Percentiles rank a stretch among this genome's conserved stretches.
These are phyloP conservation scores for Fusarium haematococcum DNA, from an alignment of 2,329 filamentous ascomycete species.

Conservation along the genomic window DNA sequence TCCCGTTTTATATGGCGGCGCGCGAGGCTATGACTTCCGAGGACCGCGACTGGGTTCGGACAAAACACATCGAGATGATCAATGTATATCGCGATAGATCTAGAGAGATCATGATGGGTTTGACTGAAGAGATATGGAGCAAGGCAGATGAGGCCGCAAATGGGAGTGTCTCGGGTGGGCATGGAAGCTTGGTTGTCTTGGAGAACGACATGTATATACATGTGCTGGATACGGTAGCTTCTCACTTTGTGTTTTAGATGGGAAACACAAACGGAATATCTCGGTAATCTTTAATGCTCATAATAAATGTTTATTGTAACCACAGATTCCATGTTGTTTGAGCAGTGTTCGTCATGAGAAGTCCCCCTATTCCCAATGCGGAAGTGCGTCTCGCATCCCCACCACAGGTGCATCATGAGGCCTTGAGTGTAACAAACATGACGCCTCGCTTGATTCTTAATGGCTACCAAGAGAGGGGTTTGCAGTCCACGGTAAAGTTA, in stretches of 20 bases:
- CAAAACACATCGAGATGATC: conserved; percentile 12
- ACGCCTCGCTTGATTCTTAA: neutral
- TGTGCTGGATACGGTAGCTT: neutral
- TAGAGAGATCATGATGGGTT: conserved; percentile 13
- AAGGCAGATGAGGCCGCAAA: neutral
- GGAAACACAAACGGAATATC: neutral
- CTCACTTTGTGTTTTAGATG: neutral
- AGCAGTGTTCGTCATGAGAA: neutral
- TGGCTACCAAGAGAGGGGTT: neutral
- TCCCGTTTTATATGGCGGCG: neutral
- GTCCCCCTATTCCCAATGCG: conserved; percentile 3
- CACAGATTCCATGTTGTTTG: neutral
- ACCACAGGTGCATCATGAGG: conserved; percentile 10
- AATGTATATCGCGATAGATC: conserved; percentile 3
- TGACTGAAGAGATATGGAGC: conserved; percentile 18
- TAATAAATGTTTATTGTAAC: neutral
- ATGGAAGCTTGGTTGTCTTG: neutral
- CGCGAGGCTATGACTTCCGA: neutral
- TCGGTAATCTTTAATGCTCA: neutral
- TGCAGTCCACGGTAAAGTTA: neutral
- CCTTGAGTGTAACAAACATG: neutral
- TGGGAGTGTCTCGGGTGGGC: neutral
- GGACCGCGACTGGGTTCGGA: neutral
- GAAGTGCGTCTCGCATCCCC: conserved; percentile 2
- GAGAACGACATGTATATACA: conserved; percentile 2